Evolutionary conservation across 2,329 filamentous ascomycete genomes (phyloP).

Genomic region (Cercospora sojina): DNA sequence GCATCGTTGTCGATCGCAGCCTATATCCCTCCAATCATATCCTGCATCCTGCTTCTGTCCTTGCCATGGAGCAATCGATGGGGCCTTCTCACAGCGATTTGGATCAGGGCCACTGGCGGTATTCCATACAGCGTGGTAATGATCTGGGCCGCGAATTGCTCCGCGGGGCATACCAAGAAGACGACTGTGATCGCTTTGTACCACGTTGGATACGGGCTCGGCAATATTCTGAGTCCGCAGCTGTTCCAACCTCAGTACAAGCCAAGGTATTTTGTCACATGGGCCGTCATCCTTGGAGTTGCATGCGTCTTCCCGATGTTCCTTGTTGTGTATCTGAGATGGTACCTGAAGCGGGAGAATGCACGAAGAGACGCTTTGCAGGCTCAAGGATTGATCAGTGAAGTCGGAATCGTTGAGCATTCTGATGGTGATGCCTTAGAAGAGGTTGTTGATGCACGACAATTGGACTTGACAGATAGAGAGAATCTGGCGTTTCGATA

Average conservation of each 20-base stretch:
- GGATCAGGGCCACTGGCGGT: constrained; percentile 41
- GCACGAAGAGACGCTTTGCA: constrained; percentile 38
- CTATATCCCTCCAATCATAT: constrained; percentile 41
- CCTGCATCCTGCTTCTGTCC: constrained; percentile 40
- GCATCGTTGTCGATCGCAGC: constrained; percentile 37
- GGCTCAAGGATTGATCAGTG: constrained; percentile 15
- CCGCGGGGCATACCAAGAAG: constrained; percentile 30
- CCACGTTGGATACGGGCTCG: constrained; percentile 41
- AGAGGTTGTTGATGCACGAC: constrained; percentile 29
- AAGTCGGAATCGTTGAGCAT: constrained; percentile 22
- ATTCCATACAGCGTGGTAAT: not conserved
- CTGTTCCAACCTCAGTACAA: constrained; percentile 36
- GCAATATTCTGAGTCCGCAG: constrained; percentile 42
- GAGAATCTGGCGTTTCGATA: constrained; percentile 29
- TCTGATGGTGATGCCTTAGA: constrained; percentile 21
- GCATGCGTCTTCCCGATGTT: constrained; percentile 41
- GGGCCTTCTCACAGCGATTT: constrained; percentile 42
- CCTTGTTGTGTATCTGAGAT: constrained; percentile 42
- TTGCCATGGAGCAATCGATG: constrained; percentile 43
- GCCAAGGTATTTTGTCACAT: constrained; percentile 21
- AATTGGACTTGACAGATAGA: constrained; percentile 30
- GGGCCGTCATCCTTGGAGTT: constrained; percentile 20
- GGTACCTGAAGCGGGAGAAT: constrained; percentile 45
- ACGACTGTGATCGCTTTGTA: constrained; percentile 45
- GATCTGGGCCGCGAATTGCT: not conserved